These are phyloP conservation scores for Pichia sp. DNA, from an alignment of 1,139 yeast genomes.

Conservation along the genomic window DNA sequence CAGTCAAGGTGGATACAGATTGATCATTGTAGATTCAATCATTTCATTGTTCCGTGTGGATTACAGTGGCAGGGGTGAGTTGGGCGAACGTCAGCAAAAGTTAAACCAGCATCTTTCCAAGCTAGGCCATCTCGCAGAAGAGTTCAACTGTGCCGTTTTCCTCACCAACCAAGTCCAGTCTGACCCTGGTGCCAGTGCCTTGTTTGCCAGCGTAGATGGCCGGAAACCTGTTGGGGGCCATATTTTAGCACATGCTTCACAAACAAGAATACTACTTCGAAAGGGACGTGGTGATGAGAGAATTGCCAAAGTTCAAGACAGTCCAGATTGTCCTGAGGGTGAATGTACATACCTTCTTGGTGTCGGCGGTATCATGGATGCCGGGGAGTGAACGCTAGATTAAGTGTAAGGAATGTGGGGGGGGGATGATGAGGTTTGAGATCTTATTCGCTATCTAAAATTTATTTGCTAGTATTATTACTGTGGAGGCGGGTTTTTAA, in stretches of 20 bases:
- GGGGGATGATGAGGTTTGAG: no score
- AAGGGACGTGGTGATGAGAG: slow-evolving; percentile 67
- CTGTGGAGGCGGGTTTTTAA: background rate
- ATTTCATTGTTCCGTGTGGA: slow-evolving; percentile 63
- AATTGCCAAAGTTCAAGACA: slow-evolving; percentile 58
- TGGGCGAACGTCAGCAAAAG: slow-evolving; percentile 58
- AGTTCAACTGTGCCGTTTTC: slow-evolving; percentile 55
- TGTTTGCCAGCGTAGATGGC: slow-evolving; percentile 63
- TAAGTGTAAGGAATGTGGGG: no score
- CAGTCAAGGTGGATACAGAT: slow-evolving; percentile 39
- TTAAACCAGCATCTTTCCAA: slow-evolving; percentile 52
- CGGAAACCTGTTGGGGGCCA: slow-evolving; percentile 66
- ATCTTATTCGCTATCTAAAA: background rate
- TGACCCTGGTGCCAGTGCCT: slow-evolving; percentile 62
- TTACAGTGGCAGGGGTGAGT: slow-evolving; percentile 56
- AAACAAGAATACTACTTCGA: slow-evolving; percentile 52
- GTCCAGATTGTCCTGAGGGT: slow-evolving; percentile 59
- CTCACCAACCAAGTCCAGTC: slow-evolving; percentile 62
- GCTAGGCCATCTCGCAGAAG: slow-evolving; percentile 52
- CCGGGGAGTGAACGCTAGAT: slow-evolving; percentile 5
- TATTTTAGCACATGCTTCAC: slow-evolving; percentile 61
- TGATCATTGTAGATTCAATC: slow-evolving; percentile 49
- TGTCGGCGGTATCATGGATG: slow-evolving; percentile 40
- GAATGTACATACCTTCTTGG: slow-evolving; percentile 55
- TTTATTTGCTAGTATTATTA: background rate